These are phyloP conservation scores for Eucalyptus pauciflora DNA, from an alignment of 345 rosid species.

Conservation along the genomic window DNA sequence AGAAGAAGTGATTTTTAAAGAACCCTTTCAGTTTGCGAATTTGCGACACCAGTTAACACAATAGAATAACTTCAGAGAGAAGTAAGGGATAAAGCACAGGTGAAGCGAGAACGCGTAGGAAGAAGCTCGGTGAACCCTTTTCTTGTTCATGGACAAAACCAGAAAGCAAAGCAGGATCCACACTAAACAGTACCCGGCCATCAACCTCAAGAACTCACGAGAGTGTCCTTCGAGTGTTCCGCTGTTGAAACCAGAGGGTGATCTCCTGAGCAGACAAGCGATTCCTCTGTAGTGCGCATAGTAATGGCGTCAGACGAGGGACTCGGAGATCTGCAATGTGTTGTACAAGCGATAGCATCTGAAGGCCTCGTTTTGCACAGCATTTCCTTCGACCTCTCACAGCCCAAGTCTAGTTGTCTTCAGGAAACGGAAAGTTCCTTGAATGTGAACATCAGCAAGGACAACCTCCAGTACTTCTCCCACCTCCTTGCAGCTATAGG, in stretches of 20 bases:
- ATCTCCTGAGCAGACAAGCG: neutral
- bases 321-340: constrained; percentile 51
- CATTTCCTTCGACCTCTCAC: constrained; percentile 52
- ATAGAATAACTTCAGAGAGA: neutral
- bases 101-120: neutral
- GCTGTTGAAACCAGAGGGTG: neutral
- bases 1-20: neutral
- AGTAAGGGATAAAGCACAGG: neutral
- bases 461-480: constrained; percentile 23
- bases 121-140: neutral
- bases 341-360: constrained; percentile 41
- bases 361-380: constrained; percentile 40
- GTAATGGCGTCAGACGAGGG: constrained; percentile 52
- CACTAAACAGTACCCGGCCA: neutral
- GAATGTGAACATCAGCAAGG: constrained; percentile 41
- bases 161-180: neutral
- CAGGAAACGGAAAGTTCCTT: constrained; percentile 50
- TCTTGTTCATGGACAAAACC: neutral
- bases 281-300: neutral
- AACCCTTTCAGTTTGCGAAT: neutral
- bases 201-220: neutral
- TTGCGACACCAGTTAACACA: neutral
- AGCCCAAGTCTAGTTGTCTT: constrained; percentile 41
- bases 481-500: constrained; percentile 41
- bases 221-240: neutral